phyloP scores from a whole-genome alignment of 306 rosid species.

The Trifolium fragiferum region DNA sequence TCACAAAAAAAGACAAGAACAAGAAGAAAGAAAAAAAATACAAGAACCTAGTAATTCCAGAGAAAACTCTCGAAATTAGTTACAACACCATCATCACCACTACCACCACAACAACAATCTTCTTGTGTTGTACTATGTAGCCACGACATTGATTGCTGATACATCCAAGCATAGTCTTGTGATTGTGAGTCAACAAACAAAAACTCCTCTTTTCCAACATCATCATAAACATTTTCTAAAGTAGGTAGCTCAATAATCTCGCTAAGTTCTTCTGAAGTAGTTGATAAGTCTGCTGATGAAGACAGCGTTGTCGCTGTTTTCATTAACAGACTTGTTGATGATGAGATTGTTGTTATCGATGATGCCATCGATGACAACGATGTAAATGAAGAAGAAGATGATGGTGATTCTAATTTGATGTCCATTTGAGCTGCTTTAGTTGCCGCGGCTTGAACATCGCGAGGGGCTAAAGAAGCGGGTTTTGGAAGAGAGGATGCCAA shows the following conservation, averaged over 20 bases:
- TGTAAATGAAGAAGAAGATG: slow-evolving; percentile 28
- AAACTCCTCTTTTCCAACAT: slow-evolving; percentile 57
- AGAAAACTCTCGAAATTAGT: slow-evolving; percentile 51
- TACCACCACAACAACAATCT: slow-evolving; percentile 44
- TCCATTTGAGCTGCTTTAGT: slow-evolving; percentile 81
- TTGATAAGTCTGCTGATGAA: slow-evolving; percentile 37
- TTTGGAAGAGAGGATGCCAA: slow-evolving; percentile 70
- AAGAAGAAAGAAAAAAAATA: not conserved
- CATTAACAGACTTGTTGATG: not conserved
- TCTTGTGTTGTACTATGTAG: slow-evolving; percentile 18
- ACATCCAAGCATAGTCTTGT: slow-evolving; percentile 66
- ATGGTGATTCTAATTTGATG: not conserved
- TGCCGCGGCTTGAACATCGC: slow-evolving; percentile 86
- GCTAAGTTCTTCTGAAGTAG: slow-evolving; percentile 60
- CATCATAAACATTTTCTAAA: slow-evolving; percentile 56
- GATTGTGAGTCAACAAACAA: slow-evolving; percentile 60
- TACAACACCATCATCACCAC: slow-evolving; percentile 6
- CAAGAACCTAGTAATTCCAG: slow-evolving; percentile 51
- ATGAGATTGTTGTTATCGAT: not conserved
- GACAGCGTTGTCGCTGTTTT: not conserved
- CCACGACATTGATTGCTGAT: slow-evolving; percentile 55
- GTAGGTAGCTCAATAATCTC: slow-evolving; percentile 80
- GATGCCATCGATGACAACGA: slow-evolving; percentile 46
- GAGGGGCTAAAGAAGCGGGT: slow-evolving; percentile 67
- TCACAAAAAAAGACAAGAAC: slow-evolving; percentile 9